Conservation (phyloP, 208 protist genomes). For the Naegleria lovaniensis region DNA sequence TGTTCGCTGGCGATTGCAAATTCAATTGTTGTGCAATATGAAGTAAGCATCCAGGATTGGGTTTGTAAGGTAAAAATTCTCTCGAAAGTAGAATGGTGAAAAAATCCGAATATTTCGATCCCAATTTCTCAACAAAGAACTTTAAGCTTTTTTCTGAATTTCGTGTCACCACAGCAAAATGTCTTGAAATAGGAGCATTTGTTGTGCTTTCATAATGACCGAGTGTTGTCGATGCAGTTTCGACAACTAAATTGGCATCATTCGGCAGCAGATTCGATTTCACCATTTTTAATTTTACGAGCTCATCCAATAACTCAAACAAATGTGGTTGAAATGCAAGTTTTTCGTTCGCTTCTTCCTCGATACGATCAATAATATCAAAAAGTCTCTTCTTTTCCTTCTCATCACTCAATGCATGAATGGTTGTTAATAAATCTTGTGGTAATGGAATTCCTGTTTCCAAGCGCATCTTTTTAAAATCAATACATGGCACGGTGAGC, state of each 20-base stretch:
- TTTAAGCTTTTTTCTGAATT: not conserved
- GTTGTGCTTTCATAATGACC: too few relatives aligned
- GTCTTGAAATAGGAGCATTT: not conserved
- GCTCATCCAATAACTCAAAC: not conserved
- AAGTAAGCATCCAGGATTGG: not conserved
- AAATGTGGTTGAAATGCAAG: constrained; percentile 5
- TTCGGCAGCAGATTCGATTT: not conserved
- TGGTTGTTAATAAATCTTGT: not conserved
- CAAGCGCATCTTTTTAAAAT: not conserved
- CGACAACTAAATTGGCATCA: too few relatives aligned
- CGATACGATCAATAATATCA: not conserved
- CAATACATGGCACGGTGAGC: not conserved
- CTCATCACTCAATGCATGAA: constrained; percentile 12
- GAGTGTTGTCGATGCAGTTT: too few relatives aligned
- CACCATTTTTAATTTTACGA: not conserved
- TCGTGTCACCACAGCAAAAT: not conserved
- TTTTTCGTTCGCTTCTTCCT: not conserved
- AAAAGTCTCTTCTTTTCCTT: not conserved
- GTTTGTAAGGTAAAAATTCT: constrained; percentile 18
- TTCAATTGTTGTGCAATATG: not conserved
- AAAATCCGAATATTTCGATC: not conserved
- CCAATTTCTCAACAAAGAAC: constrained; percentile 1
- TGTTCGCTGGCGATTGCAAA: not conserved
- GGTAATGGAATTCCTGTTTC: not conserved
- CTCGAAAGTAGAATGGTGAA: not conserved